Evolutionary conservation across 2,329 filamentous ascomycete genomes (phyloP).

Genomic region (Hypomyces perniciosus): DNA sequence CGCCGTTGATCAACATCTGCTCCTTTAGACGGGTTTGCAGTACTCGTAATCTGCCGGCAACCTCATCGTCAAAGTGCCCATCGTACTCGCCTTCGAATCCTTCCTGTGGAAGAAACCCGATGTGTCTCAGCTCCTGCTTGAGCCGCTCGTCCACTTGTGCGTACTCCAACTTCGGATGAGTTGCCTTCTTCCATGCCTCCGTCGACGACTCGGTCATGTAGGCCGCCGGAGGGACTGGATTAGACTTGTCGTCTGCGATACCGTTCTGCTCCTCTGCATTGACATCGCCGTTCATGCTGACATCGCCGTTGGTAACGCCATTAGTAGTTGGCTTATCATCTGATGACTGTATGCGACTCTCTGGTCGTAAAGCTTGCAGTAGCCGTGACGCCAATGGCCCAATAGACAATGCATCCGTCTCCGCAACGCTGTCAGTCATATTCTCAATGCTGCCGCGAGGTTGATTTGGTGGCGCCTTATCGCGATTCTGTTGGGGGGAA

Average conservation of each 20-base stretch:
- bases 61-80: constrained; percentile 86
- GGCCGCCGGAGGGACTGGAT: constrained; percentile 59
- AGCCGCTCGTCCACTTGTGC: constrained; percentile 82
- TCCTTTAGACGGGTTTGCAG: constrained; percentile 78
- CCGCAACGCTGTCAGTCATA: constrained; percentile 77
- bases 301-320: constrained; percentile 48
- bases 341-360: constrained; percentile 49
- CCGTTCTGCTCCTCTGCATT: constrained; percentile 31
- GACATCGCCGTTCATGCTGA: constrained; percentile 46
- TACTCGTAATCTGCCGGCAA: constrained; percentile 80
- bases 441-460: constrained; percentile 79
- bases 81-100: constrained; percentile 69
- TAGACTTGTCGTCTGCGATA: constrained; percentile 32
- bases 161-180: constrained; percentile 73
- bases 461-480: constrained; percentile 71
- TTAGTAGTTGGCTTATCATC: constrained; percentile 54
- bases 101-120: constrained; percentile 74
- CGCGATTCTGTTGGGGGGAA: constrained; percentile 51
- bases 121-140: constrained; percentile 83
- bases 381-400: constrained; percentile 81
- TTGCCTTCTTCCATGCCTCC: constrained; percentile 73
- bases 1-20: constrained; percentile 81
- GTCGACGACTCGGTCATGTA: constrained; percentile 72
- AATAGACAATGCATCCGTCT: constrained; percentile 83
- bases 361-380: constrained; percentile 73